A percentile compares a stretch with the other conserved stretches of the same genome.
These are phyloP conservation scores for Clavispora asparagi DNA, from an alignment of 805 yeast species.

Conservation along the genomic window DNA sequence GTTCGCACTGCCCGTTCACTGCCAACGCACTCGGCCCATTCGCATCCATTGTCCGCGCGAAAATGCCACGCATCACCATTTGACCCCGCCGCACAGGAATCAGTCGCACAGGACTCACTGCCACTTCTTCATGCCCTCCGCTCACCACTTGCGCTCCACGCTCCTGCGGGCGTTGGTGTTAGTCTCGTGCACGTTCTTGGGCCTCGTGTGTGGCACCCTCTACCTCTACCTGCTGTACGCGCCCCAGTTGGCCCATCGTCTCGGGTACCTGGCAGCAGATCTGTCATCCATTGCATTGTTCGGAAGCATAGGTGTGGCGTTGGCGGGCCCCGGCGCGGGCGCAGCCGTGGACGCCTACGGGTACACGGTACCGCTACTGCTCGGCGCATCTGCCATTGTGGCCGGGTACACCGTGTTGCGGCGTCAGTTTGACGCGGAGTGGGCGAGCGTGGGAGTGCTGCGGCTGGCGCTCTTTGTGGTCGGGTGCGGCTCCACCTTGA, in stretches of 20 bases:
- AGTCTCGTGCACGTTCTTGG: slow-evolving; percentile 30
- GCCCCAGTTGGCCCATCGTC: slow-evolving; percentile 62
- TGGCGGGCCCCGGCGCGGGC: slow-evolving; percentile 67
- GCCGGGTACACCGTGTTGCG: slow-evolving; percentile 55
- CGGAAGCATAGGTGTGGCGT: slow-evolving; percentile 62
- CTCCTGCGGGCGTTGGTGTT: slow-evolving; percentile 18
- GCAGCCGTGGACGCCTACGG: slow-evolving; percentile 58
- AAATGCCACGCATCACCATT: background rate
- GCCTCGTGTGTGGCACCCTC: slow-evolving; percentile 66
- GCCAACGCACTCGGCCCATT: too few relatives aligned
- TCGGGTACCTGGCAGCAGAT: slow-evolving; percentile 56
- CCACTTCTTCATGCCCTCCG: background rate
- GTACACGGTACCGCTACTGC: slow-evolving; percentile 45
- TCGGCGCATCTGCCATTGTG: slow-evolving; percentile 47
- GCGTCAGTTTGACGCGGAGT: slow-evolving; percentile 40
- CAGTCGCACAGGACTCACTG: background rate
- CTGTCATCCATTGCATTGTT: slow-evolving; percentile 60
- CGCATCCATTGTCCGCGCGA: too few relatives aligned
- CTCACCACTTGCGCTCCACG: slow-evolving; percentile 10
- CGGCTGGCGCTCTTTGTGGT: slow-evolving; percentile 46
- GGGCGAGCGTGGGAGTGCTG: slow-evolving; percentile 37
- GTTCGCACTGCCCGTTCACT: too few relatives aligned
- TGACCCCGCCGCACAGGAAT: too few relatives aligned
- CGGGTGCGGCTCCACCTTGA: slow-evolving; percentile 67
- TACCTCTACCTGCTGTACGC: slow-evolving; percentile 74